These are phyloP conservation scores for Spatholobus suberectus DNA, from an alignment of 306 rosid genomes.

Conservation along the genomic window DNA sequence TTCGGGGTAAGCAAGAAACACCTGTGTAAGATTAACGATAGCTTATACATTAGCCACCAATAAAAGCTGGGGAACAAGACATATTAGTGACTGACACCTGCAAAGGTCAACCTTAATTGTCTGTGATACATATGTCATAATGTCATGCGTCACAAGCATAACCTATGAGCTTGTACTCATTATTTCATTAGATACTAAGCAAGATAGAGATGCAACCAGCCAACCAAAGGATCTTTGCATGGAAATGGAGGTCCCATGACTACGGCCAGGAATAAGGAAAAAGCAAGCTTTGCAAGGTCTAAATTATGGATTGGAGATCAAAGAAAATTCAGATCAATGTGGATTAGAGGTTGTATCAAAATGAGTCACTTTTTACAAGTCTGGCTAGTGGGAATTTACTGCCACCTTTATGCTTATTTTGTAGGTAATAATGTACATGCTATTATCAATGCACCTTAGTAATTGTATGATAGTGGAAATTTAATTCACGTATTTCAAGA, in stretches of 20 bases:
- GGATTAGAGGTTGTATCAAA: too few relatives aligned
- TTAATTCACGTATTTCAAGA: neutral
- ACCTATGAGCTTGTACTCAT: neutral
- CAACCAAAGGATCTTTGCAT: neutral
- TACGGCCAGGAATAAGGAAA: neutral
- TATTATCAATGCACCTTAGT: neutral
- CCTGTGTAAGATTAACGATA: slow-evolving; percentile 56
- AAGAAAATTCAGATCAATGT: neutral
- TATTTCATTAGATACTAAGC: neutral
- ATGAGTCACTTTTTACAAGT: neutral
- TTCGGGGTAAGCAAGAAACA: slow-evolving; percentile 95
- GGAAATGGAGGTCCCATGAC: neutral
- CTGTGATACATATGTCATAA: neutral
- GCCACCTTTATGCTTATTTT: neutral
- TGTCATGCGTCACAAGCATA: slow-evolving; percentile 28
- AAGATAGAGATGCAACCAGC: neutral
- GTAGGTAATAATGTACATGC: neutral
- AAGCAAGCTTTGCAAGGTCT: neutral
- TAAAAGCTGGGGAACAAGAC: neutral
- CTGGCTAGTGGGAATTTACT: neutral
- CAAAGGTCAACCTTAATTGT: slow-evolving; percentile 23
- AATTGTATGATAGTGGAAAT: neutral
- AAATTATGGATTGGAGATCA: neutral
- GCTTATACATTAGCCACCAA: slow-evolving; percentile 11
- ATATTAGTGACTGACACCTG: neutral